Evolutionary conservation across 306 rosid species (phyloP).

Genomic region (Quillaja saponaria): DNA sequence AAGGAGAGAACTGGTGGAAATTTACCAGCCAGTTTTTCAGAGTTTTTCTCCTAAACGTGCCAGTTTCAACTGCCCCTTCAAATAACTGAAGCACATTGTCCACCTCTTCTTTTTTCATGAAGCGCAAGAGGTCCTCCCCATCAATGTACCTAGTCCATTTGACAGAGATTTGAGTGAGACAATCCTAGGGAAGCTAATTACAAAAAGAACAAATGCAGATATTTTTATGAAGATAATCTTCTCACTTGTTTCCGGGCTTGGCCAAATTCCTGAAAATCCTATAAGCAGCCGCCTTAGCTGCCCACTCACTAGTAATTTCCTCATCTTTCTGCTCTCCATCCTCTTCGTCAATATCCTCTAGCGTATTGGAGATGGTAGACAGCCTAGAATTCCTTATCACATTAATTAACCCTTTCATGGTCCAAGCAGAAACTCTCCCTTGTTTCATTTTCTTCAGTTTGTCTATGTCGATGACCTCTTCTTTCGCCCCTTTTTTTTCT

Average conservation of each 20-base stretch:
- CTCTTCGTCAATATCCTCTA: constrained; percentile 40
- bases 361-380: constrained; percentile 63
- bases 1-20: no score
- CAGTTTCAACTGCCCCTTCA: constrained; percentile 69
- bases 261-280: constrained; percentile 68
- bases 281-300: constrained; percentile 76
- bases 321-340: constrained; percentile 39
- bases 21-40: constrained; percentile 82
- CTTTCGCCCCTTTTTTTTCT: constrained; percentile 41
- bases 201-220: neutral
- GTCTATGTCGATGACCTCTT: constrained; percentile 81
- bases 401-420: constrained; percentile 72
- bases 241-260: constrained; percentile 62
- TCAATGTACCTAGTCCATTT: constrained; percentile 59
- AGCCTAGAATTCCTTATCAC: constrained; percentile 66
- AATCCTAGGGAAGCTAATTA: constrained; percentile 16
- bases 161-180: constrained; percentile 17
- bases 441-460: constrained; percentile 73
- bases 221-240: constrained; percentile 1
- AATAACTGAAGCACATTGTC: constrained; percentile 63
- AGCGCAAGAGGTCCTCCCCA: constrained; percentile 74
- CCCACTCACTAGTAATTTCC: constrained; percentile 80
- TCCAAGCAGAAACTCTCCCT: constrained; percentile 84
- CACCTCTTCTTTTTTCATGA: constrained; percentile 68
- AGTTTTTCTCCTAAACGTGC: constrained; percentile 70